Percentiles rank a stretch among this genome's conserved stretches.
Evolutionary conservation across 2,329 filamentous ascomycete genomes (phyloP).

Genomic region (Helminthosporium solani): DNA sequence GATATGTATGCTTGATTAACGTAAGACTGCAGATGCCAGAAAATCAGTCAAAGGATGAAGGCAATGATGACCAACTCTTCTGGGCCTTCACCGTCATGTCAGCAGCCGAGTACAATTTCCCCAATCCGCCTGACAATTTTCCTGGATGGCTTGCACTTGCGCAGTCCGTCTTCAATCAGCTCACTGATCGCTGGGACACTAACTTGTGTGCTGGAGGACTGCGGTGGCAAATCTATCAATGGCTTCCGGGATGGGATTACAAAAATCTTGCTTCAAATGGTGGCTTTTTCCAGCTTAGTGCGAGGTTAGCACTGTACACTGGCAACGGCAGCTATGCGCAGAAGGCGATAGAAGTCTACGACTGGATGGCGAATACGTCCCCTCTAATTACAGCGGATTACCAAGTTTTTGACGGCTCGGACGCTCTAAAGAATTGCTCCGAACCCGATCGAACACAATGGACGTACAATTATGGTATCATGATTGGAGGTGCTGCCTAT

Average conservation of each 20-base stretch:
- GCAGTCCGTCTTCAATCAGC: conserved; percentile 35
- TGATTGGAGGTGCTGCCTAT: conserved; percentile 28
- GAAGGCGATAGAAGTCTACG: conserved; percentile 28
- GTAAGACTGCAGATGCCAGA: conserved; percentile 20
- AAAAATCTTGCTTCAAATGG: conserved; percentile 38
- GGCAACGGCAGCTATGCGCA: conserved; percentile 34
- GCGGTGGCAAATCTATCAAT: conserved; percentile 34
- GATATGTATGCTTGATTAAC: neutral
- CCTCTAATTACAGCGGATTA: conserved; percentile 19
- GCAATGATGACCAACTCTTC: conserved; percentile 59
- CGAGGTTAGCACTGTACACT: conserved; percentile 32
- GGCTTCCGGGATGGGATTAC: conserved; percentile 30
- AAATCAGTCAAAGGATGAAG: conserved; percentile 35
- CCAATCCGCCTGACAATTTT: conserved; percentile 36
- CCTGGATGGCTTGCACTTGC: conserved; percentile 47
- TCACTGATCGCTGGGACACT: conserved; percentile 26
- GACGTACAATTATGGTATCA: conserved; percentile 34
- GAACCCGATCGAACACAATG: conserved; percentile 27
- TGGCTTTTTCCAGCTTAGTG: conserved; percentile 35
- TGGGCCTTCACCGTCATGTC: conserved; percentile 58
- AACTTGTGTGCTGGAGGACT: conserved; percentile 28
- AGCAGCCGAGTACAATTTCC: conserved; percentile 53
- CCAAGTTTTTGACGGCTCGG: conserved; percentile 26
- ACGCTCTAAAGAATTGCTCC: conserved; percentile 18
- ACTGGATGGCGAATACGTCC: conserved; percentile 24